Base-by-base conservation (phyloP, 148 eudicot species). In the Chenopodium album region DNA sequence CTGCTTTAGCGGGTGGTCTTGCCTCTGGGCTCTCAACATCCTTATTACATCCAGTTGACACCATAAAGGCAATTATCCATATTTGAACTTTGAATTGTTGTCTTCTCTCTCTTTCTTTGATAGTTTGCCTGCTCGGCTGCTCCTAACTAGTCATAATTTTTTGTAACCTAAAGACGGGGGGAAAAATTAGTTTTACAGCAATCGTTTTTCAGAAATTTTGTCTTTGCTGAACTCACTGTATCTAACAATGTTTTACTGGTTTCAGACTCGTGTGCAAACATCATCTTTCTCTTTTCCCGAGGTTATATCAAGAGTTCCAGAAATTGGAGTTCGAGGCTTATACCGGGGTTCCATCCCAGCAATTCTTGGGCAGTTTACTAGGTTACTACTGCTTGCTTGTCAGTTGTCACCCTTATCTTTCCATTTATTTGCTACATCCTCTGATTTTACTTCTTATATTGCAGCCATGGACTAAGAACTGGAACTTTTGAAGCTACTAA, bases 381-480 rank as follows among this genome's bases (percentile, higher is more conserved):
- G 99, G 99, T 95, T 78, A 29, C 44, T 20, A 46, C 80, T 70
- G 1, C 48, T 28, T 17, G 82, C 78, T 41, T 72, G 60, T 71
- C 60, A 72, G 54, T 46, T 67, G 31, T 60, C 59, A 67, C 50
- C 46, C 22, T 62, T 71, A 31, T 47, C 41, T 77, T 34, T 71
- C 37, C 50, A 29, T 41, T 64, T 37, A 47, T 74, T 84, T 16
- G 46, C 28, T 64, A 20, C 78, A 50, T 62, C 32, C n/a, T 23
- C 75, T 77, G 28, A 74, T 70, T 79, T 29, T 78, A 41, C 76
- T 75, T 63, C 69, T 79, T 34, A 20, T 50, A 67, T 66, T 90
- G 82, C 90, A 96, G 99, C 87, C 99, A 96, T 88, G 98, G 99
- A 65, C 87, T 96, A 83, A 88, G 99, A 73, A 96, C 99, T 86